These are phyloP conservation scores for Epichloe aotearoae DNA, from an alignment of 2,329 filamentous ascomycete genomes.

Conservation along the genomic window DNA sequence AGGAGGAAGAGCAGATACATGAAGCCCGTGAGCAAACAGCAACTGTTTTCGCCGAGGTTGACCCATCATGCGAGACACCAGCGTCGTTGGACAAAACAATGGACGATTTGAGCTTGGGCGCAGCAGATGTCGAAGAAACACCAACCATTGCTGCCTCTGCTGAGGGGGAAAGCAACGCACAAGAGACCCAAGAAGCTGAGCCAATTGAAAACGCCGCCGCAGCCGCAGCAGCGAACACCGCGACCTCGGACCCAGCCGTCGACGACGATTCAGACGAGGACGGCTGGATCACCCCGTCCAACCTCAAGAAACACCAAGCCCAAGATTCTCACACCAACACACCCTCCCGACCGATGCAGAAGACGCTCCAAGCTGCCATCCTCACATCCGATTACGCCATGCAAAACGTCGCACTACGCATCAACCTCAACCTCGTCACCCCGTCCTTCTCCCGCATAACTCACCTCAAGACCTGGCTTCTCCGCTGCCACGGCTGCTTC, in stretches of 20 bases:
- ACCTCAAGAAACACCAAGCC: slow-evolving; percentile 73
- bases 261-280: slow-evolving; percentile 41
- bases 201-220: slow-evolving; percentile 8
- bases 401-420: slow-evolving; percentile 91
- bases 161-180: slow-evolving; percentile 1
- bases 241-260: slow-evolving; percentile 9
- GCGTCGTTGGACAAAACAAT: slow-evolving; percentile 8
- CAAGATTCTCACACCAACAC: slow-evolving; percentile 40
- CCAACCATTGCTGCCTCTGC: background rate
- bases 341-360: slow-evolving; percentile 37
- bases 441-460: slow-evolving; percentile 67
- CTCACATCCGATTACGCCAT: slow-evolving; percentile 95
- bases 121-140: background rate
- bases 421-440: slow-evolving; percentile 84
- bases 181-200: background rate
- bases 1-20: slow-evolving; percentile 11
- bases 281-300: slow-evolving; percentile 90
- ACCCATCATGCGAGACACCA: slow-evolving; percentile 12
- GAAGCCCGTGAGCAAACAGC: background rate
- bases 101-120: slow-evolving; percentile 12
- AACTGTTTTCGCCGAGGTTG: slow-evolving; percentile 5
- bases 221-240: slow-evolving; percentile 6
- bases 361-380: slow-evolving; percentile 72
- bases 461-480: slow-evolving; percentile 74
- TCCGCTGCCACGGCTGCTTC: slow-evolving; percentile 93